These are phyloP conservation scores for Melaleuca quinquenervia DNA, from an alignment of 345 rosid genomes.

Conservation along the genomic window DNA sequence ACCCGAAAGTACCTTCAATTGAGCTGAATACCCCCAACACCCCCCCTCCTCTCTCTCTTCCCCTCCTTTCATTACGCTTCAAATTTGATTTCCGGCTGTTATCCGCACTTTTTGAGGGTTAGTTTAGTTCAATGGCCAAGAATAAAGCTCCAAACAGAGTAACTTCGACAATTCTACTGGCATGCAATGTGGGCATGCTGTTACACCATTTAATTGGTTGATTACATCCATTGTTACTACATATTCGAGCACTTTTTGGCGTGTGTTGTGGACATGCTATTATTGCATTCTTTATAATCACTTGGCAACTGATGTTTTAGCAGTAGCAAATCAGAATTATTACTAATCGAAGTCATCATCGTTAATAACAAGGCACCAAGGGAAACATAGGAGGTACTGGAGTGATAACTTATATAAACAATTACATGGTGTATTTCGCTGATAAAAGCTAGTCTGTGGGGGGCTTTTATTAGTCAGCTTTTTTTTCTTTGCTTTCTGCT, in stretches of 20 bases:
- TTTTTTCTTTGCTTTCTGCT: neutral
- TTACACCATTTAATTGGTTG: neutral
- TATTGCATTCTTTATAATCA: neutral
- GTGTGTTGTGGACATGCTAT: neutral
- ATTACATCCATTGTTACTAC: neutral
- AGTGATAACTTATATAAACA: neutral
- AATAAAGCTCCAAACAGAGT: neutral
- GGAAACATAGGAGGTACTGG: neutral
- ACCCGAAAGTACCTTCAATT: neutral
- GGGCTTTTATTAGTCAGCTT: neutral
- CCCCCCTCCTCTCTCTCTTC: too few species aligned
- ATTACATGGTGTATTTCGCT: neutral
- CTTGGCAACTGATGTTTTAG: neutral
- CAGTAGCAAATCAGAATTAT: neutral
- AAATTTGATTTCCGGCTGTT: slow-evolving; percentile 1
- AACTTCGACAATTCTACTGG: neutral
- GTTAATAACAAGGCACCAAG: neutral
- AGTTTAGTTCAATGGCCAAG: neutral
- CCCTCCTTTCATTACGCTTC: neutral
- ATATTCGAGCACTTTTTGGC: neutral
- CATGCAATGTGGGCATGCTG: neutral
- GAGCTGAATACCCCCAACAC: neutral
- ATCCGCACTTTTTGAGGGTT: neutral
- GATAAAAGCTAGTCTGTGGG: neutral
- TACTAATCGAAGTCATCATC: neutral